Evolutionary conservation across 331 rosid species (phyloP).

Genomic region (Saraca asoca): DNA sequence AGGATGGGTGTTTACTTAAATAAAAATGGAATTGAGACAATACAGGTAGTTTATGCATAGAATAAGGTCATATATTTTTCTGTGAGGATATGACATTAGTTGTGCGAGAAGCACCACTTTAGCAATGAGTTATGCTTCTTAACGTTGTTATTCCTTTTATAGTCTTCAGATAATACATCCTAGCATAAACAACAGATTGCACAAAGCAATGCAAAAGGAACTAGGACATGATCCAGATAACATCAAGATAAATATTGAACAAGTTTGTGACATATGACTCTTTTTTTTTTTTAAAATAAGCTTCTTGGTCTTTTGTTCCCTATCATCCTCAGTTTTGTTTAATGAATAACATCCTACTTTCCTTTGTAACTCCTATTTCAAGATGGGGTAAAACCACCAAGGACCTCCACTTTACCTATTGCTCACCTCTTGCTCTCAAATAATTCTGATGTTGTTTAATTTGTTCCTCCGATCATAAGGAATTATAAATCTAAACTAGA

Average conservation of each 20-base stretch:
- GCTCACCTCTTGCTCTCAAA: constrained; percentile 43
- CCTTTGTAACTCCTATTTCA: constrained; percentile 39
- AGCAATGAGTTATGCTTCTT: constrained; percentile 26
- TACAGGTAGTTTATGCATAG: constrained; percentile 51
- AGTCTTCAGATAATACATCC: constrained; percentile 56
- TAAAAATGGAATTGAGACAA: constrained; percentile 57
- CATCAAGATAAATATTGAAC: constrained; percentile 59
- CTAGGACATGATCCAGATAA: constrained; percentile 58
- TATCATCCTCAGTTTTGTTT: constrained; percentile 11
- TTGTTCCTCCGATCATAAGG: constrained; percentile 59
- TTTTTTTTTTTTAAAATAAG: constrained; percentile 19
- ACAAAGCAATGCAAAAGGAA: constrained; percentile 64
- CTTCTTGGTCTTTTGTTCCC: constrained; percentile 10
- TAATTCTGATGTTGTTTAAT: constrained; percentile 48
- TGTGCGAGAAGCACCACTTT: constrained; percentile 26
- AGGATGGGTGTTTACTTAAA: constrained; percentile 53
- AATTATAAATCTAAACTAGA: constrained; percentile 67
- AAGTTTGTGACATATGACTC: constrained; percentile 48
- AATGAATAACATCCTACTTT: constrained; percentile 17
- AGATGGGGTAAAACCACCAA: constrained; percentile 59
- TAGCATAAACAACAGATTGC: constrained; percentile 44
- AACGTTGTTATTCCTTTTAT: constrained; percentile 32
- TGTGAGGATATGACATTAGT: constrained; percentile 4
- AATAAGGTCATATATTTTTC: constrained; percentile 46
- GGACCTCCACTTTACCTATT: constrained; percentile 40